phyloP scores from a whole-genome alignment of 306 rosid species.

The Cicer pinnatifidum region DNA sequence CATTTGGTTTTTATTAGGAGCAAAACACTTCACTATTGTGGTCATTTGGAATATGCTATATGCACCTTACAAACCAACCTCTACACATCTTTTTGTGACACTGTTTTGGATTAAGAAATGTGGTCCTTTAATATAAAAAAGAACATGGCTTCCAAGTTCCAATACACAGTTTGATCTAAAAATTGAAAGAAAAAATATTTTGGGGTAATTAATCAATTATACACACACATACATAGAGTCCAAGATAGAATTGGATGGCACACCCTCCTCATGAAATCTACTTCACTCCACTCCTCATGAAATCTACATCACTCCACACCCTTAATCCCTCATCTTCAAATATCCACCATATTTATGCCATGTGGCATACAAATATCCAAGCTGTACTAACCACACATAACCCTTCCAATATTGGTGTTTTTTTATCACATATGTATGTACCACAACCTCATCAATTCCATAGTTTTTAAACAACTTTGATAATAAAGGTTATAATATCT shows the following conservation, averaged over 20 bases:
- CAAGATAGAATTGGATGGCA: constrained; percentile 57
- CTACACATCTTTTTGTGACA: constrained; percentile 26
- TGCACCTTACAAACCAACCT: constrained; percentile 32
- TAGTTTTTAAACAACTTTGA: constrained; percentile 38
- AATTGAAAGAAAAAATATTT: background rate
- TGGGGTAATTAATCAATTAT: background rate
- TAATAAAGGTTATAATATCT: constrained; percentile 35
- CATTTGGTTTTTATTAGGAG: background rate
- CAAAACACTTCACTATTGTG: constrained; percentile 20
- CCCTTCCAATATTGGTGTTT: constrained; percentile 51
- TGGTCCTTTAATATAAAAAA: constrained; percentile 48
- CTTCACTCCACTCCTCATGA: constrained; percentile 54
- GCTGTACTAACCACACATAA: constrained; percentile 52
- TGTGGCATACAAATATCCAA: constrained; percentile 74
- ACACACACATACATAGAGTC: constrained; percentile 21
- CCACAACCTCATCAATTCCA: constrained; percentile 56
- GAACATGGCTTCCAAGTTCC: constrained; percentile 18
- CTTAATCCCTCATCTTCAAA: constrained; percentile 78
- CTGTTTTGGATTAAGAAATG: constrained; percentile 39
- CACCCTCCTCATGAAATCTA: constrained; percentile 51
- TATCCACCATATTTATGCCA: constrained; percentile 69
- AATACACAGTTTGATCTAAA: constrained; percentile 17
- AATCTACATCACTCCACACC: constrained; percentile 76
- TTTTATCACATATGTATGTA: constrained; percentile 42
- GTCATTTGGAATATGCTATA: constrained; percentile 40